Base-by-base conservation (phyloP, 1,139 yeast genomes). In the Torulaspora pretoriensis region DNA sequence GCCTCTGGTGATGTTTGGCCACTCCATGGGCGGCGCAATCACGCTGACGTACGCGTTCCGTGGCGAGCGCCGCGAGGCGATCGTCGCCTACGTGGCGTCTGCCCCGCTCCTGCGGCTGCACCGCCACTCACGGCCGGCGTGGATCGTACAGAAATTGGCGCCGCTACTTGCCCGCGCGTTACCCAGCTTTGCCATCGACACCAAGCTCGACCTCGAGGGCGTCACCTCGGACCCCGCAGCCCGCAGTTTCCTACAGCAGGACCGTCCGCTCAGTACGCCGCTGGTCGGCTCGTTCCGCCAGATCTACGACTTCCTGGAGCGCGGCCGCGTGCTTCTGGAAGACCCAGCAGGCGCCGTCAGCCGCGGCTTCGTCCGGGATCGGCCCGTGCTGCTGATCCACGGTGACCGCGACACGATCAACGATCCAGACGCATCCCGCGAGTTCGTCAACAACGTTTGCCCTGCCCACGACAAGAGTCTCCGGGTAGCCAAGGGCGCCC, bases 21-120 rank as follows among this genome's bases (percentile, higher is more conserved):
- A 86, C 60, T 86, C 95, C n/a, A 89, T 92, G 97, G 98, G 98
- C 39, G 97, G 97, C 16, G 96, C 86, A 0, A 81, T 88, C 43
- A 70, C 72, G 0, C 70, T 89, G 50, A 86, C 82, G 65, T 90
- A 90, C 63, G 86, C 81, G 12, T 74, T 83, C 42, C 68, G 69
- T 38, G 97, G 97, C 3, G 75, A 71, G 51, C 59, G 77, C 62
- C 71, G 72, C 38, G 75, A 78, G 30, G 58, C 72, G 23, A 56
- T 90, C 41, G 69, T 71, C 39, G 83, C 83, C 0, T 77, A 78
- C 48, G 68, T 81, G 37, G 80, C 77, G 2, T 70, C 77, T 29
- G 90, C 84, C 1, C 97, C 97, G 0, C 71, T 83, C 59, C 70
- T 89, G 33, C 59, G 65, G 28, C 68, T 84, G 43, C 85, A 82